These are phyloP conservation scores for Gaultheria prostrata DNA, from an alignment of 148 eudicot species.

Conservation along the genomic window DNA sequence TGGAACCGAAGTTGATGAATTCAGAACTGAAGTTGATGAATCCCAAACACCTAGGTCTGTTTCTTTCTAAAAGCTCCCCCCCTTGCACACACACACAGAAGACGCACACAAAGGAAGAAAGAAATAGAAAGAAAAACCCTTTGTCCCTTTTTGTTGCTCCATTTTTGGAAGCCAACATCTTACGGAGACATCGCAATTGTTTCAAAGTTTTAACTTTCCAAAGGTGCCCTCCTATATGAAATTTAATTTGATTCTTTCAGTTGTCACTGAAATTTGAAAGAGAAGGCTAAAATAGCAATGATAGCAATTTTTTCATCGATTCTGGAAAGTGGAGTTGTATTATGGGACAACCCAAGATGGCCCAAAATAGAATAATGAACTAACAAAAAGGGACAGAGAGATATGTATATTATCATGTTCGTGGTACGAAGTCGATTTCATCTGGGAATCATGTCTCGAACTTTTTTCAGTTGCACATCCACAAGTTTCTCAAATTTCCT, in stretches of 20 bases:
- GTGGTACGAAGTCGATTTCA: neutral
- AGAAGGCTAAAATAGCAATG: neutral
- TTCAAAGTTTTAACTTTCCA: neutral
- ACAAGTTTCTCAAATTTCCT: conserved; percentile 24
- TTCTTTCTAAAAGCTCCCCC: conserved; percentile 7
- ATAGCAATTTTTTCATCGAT: neutral
- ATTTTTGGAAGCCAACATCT: neutral
- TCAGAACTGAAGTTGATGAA: conserved; percentile 35
- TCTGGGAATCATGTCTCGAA: conserved; percentile 11
- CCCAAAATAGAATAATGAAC: neutral
- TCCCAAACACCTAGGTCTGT: conserved; percentile 45
- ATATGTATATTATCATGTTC: neutral
- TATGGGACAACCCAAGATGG: neutral
- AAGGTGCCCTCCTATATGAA: neutral
- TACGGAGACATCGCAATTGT: neutral
- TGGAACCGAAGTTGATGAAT: conserved; percentile 41
- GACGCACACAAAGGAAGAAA: neutral
- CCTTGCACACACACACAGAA: neutral
- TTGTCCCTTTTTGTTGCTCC: neutral
- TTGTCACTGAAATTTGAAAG: neutral
- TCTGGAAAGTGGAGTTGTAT: neutral
- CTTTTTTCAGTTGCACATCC: conserved; percentile 33
- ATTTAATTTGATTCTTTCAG: neutral
- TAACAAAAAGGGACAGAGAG: neutral
- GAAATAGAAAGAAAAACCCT: neutral